Evolutionary conservation across 306 rosid species (phyloP), one percentile per base, ranked within the genome.

Genomic region (Inga leiocalycina): DNA sequence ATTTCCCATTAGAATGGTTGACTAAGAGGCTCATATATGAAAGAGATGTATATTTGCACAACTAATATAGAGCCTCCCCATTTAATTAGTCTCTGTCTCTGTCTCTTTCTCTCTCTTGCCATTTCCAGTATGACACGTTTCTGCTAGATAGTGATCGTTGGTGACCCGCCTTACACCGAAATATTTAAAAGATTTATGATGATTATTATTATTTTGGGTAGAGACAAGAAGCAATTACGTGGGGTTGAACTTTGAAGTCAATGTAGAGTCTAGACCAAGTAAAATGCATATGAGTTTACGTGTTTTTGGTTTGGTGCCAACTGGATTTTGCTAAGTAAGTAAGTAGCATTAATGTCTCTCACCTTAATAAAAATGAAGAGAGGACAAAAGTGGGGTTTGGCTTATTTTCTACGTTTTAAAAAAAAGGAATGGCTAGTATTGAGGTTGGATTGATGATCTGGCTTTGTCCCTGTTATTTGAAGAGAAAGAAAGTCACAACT

Each of bases 331-430:
- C 14, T 27, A 80, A 41, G 34, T 20, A 10, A 8, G 30, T 27
- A 19, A 37, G 0, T 37, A 37, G 54, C 13, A n/a, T 22, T 59
- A 20, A 12, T 8, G 64, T 56, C 30, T n/a, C 27, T 56, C 64
- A 8, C 64, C 64, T 30, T 56, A 56, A 56, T 3, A 10, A 51
- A 17, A 20, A 56, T 56, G 64, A 20, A 14, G 54, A n/a, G 12
- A 54, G 19, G 62, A 37, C n/a, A 37, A 68, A n/a, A 20, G 62
- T 10, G 1, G 37, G 37, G 17, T 22, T 75, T 57, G 75, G 81
- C 84, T 79, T 73, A 35, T 35, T 66, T 75, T 67, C 57, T 71
- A 71, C 64, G 45, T 59, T 82, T 67, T 27, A 73, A 17, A 39
- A 17, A 17, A 52, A 56, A 19, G 82, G 44, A 20, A 57, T 45